These are phyloP conservation scores for Globisporangium rhizosaccharum DNA, from an alignment of 352 stramenopile genomes.

Conservation along the genomic window DNA sequence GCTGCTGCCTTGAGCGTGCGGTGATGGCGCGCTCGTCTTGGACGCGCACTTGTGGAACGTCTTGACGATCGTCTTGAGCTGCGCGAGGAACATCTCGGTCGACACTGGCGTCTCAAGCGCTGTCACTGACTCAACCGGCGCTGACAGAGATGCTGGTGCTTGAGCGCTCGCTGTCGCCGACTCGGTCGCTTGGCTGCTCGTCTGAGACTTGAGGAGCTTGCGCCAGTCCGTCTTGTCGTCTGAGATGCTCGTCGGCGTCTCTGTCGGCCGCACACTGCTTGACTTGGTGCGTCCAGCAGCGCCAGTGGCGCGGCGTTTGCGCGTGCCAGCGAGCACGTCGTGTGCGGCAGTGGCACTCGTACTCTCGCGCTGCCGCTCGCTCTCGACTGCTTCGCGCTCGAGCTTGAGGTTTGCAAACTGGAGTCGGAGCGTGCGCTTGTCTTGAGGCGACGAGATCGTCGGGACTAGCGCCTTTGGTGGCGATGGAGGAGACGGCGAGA, in stretches of 20 bases:
- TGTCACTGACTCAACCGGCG: neutral
- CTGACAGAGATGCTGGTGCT: constrained; percentile 2
- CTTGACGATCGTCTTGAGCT: constrained; percentile 49
- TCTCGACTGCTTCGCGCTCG: constrained; percentile 2
- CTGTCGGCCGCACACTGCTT: constrained; percentile 43
- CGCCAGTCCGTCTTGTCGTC: constrained; percentile 63
- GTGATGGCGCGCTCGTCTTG: neutral
- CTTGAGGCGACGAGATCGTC: constrained; percentile 21
- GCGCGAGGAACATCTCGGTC: constrained; percentile 38
- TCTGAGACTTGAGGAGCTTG: constrained; percentile 47
- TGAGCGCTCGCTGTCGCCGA: neutral
- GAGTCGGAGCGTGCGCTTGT: constrained; percentile 28
- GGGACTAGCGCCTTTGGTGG: neutral
- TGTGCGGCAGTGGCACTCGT: neutral
- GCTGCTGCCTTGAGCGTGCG: neutral
- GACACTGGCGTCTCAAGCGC: constrained; percentile 1
- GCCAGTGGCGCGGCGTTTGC: neutral
- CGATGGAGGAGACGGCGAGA: neutral
- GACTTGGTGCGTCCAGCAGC: constrained; percentile 4
- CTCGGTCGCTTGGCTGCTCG: neutral
- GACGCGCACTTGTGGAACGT: constrained; percentile 34
- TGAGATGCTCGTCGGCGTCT: constrained; percentile 42
- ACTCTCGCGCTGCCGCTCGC: neutral
- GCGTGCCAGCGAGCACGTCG: neutral
- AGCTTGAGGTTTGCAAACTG: constrained; percentile 22